These are phyloP conservation scores for Cantharellus anzutake DNA, from an alignment of 768 basidiomycete species.

Conservation along the genomic window DNA sequence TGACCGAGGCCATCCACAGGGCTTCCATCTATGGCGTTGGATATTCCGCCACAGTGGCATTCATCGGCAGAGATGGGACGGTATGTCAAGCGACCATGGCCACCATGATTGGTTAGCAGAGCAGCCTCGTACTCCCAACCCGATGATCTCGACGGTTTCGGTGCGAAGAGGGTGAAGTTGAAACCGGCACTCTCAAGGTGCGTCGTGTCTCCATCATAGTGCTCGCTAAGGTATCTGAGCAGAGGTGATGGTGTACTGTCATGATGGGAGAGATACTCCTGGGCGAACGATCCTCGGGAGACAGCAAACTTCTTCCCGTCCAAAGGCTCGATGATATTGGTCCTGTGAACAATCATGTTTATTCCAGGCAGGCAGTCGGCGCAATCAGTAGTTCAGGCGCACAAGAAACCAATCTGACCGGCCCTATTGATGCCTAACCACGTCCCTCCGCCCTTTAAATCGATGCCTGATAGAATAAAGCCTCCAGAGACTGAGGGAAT, in stretches of 20 bases:
- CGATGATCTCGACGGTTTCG: not conserved
- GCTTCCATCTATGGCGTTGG: too few relatives aligned
- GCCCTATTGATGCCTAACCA: constrained; percentile 57
- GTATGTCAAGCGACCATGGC: constrained; percentile 34
- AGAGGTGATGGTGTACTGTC: too few relatives aligned
- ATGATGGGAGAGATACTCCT: too few relatives aligned
- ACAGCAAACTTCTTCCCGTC: too few relatives aligned
- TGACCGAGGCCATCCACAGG: too few relatives aligned
- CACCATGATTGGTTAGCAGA: constrained; percentile 53
- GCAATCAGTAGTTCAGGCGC: constrained; percentile 14
- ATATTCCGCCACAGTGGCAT: too few relatives aligned
- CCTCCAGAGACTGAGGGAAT: not conserved
- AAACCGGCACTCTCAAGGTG: constrained; percentile 36
- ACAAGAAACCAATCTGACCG: constrained; percentile 59
- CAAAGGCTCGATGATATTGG: constrained; percentile 60
- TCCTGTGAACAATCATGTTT: constrained; percentile 24
- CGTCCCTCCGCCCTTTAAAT: constrained; percentile 54
- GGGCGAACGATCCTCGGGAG: too few relatives aligned
- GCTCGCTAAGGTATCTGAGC: too few relatives aligned
- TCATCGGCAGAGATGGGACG: not conserved
- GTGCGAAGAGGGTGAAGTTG: constrained; percentile 47
- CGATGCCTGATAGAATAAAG: constrained; percentile 53
- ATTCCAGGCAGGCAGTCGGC: too few relatives aligned
- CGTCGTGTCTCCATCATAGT: too few relatives aligned
- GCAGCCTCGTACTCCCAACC: constrained; percentile 26